phyloP scores from a whole-genome alignment of 73 alveolate species.

The Blepharisma stoltei region DNA sequence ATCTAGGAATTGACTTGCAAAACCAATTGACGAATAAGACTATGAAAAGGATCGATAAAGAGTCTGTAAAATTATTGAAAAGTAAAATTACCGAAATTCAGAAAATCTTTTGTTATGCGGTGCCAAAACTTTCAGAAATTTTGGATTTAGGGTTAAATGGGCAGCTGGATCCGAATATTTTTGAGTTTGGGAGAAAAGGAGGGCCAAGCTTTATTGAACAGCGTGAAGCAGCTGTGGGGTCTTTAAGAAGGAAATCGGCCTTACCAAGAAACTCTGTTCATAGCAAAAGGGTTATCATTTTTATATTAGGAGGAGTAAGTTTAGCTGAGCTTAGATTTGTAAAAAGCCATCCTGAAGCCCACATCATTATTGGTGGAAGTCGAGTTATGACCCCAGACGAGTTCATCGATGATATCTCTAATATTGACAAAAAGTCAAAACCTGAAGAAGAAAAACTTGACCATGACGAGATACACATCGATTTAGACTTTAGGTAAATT shows the following conservation, averaged over 20 bases:
- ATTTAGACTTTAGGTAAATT: slow-evolving; percentile 22
- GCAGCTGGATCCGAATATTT: background rate
- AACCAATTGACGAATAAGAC: background rate
- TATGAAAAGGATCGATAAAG: slow-evolving; percentile 8
- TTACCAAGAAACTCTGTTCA: background rate
- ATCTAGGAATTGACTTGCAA: background rate
- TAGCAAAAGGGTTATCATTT: background rate
- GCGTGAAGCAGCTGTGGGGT: background rate
- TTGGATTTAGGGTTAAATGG: background rate
- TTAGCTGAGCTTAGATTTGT: slow-evolving; percentile 16
- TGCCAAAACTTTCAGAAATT: slow-evolving; percentile 8
- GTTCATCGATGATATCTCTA: background rate
- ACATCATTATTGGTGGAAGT: slow-evolving; percentile 12
- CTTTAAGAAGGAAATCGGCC: slow-evolving; percentile 1
- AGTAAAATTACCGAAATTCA: background rate
- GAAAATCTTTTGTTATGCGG: background rate
- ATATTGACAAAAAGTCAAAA: background rate
- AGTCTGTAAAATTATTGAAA: background rate
- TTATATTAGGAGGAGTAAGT: slow-evolving; percentile 20
- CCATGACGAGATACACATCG: background rate
- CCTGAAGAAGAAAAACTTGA: background rate
- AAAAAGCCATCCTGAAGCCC: background rate
- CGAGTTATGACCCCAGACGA: background rate
- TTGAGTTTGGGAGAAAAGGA: background rate
- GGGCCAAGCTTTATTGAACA: slow-evolving; percentile 1